Conservation (phyloP, 202 grass and related monocot species). For the Carex arenaria region DNA sequence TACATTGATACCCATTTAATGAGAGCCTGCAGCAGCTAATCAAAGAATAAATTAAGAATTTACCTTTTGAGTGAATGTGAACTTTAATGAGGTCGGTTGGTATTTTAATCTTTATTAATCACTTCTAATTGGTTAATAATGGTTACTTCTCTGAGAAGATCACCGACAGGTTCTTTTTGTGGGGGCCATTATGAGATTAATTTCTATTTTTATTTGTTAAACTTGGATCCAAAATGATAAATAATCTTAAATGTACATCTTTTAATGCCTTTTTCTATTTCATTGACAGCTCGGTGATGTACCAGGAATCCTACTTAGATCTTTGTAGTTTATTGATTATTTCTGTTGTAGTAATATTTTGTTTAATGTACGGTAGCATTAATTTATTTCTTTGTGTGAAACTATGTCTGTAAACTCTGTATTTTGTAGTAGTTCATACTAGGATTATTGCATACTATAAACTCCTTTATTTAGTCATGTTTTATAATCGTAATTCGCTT, state of each 20-base stretch:
- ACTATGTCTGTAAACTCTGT: no score
- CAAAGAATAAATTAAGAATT: not conserved
- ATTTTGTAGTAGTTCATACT: no score
- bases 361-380: not conserved
- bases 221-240: not conserved
- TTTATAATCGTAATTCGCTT: no score
- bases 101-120: not conserved
- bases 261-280: not conserved
- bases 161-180: constrained; percentile 13
- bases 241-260: constrained; percentile 10
- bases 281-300: not conserved
- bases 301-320: not conserved
- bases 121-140: constrained; percentile 15
- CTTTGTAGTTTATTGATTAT: not conserved
- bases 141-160: constrained; percentile 6
- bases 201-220: constrained; percentile 1
- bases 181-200: not conserved
- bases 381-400: not conserved
- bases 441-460: no score
- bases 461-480: no score
- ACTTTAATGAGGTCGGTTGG: not conserved
- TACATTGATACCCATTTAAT: not conserved
- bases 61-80: constrained; percentile 5
- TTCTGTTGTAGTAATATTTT: not conserved
- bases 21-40: not conserved